A percentile compares a stretch with the other conserved stretches of the same genome.
These are phyloP conservation scores for Cinchona pubescens DNA, from an alignment of 257 asterid species.

Conservation along the genomic window DNA sequence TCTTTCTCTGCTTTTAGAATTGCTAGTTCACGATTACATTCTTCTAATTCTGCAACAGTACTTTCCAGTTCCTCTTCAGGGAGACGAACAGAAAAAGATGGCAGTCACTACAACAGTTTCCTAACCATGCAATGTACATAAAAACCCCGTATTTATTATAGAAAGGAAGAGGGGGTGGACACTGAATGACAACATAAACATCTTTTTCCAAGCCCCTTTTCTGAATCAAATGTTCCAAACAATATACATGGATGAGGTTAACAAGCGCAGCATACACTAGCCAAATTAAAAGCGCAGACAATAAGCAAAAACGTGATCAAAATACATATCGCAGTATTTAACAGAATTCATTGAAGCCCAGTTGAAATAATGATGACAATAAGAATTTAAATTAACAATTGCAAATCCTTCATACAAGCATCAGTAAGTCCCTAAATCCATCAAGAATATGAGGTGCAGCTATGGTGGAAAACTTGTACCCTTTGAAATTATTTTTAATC, in stretches of 20 bases:
- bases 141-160: background rate
- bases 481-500: background rate
- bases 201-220: background rate
- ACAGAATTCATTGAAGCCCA: background rate
- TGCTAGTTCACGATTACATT: slow-evolving; percentile 63
- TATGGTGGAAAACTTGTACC: background rate
- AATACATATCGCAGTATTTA: background rate
- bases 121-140: background rate
- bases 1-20: slow-evolving; percentile 69
- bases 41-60: slow-evolving; percentile 68
- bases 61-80: slow-evolving; percentile 76
- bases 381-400: background rate
- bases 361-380: background rate
- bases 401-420: background rate
- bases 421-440: background rate
- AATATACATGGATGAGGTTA: too few species aligned
- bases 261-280: background rate
- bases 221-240: background rate
- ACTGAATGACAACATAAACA: background rate
- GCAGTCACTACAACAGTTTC: slow-evolving; percentile 1
- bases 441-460: background rate
- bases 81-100: slow-evolving; percentile 12
- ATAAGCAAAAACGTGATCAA: background rate
- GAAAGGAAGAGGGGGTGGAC: background rate
- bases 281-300: background rate